phyloP scores from a whole-genome alignment of 257 asterid genomes.

The Euphrasia confusa region DNA sequence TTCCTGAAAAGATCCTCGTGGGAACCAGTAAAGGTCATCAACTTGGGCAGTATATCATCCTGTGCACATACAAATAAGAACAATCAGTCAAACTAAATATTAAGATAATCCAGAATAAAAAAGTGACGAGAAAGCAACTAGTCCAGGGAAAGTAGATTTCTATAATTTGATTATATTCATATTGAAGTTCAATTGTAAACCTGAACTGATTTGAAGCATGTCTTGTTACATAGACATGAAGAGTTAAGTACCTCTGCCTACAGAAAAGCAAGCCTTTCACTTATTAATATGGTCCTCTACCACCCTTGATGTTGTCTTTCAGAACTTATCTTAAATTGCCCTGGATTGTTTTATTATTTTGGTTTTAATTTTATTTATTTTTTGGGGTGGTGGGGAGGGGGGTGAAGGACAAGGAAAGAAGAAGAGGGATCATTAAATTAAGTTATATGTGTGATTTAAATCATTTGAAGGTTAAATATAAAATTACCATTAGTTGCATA shows the following conservation, averaged over 20 bases:
- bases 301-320: not conserved
- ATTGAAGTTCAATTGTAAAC: slow-evolving; percentile 15
- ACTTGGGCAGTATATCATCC: slow-evolving; percentile 95
- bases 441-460: not conserved
- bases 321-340: slow-evolving; percentile 6
- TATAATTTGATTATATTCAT: slow-evolving; percentile 1
- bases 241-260: not conserved
- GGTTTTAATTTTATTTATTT: not conserved
- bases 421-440: not conserved
- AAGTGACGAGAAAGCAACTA: slow-evolving; percentile 2
- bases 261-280: slow-evolving; percentile 9
- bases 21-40: slow-evolving; percentile 87
- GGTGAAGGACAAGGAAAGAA: not conserved
- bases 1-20: slow-evolving; percentile 89
- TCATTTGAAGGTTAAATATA: not conserved
- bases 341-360: slow-evolving; percentile 1
- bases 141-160: not conserved
- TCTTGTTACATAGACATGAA: not conserved
- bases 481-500: not conserved
- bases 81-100: slow-evolving; percentile 18
- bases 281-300: not conserved
- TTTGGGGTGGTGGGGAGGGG: not conserved
- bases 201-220: slow-evolving; percentile 9
- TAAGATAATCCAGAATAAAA: slow-evolving; percentile 15
- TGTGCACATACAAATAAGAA: slow-evolving; percentile 36